Percentiles rank a stretch among this genome's conserved stretches.
Evolutionary conservation across 257 asterid genomes (phyloP).

Genomic region (Jaltomata sinuosa): DNA sequence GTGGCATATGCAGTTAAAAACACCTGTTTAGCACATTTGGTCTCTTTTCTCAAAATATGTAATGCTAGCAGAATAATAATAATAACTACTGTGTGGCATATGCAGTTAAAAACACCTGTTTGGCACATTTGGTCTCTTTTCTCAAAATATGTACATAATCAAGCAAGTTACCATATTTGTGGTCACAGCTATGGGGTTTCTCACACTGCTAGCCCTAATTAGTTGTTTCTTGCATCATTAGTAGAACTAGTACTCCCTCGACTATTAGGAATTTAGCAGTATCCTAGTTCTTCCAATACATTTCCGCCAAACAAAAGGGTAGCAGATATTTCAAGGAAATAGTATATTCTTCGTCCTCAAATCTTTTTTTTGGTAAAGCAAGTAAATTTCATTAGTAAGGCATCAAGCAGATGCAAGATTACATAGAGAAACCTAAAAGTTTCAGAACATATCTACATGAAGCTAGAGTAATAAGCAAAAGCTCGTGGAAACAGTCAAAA

Average conservation of each 20-base stretch:
- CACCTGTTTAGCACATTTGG: background rate
- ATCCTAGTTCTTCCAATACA: background rate
- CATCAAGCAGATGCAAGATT: background rate
- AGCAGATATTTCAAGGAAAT: too few relatives aligned
- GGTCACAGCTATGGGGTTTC: background rate
- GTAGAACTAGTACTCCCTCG: background rate
- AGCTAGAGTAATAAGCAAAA: background rate
- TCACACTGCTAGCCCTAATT: background rate
- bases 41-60: background rate
- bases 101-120: background rate
- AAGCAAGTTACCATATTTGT: background rate
- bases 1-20: background rate
- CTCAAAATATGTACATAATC: background rate
- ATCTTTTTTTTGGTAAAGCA: background rate
- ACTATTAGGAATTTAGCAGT: background rate
- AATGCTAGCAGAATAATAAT: too few relatives aligned
- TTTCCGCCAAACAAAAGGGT: background rate
- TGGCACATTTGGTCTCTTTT: background rate
- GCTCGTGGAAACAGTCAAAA: background rate
- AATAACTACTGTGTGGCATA: background rate
- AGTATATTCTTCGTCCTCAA: too few relatives aligned
- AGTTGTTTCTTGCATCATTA: background rate
- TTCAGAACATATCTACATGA: background rate
- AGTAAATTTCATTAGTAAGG: background rate
- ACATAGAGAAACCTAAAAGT: background rate